phyloP scores from a whole-genome alignment of 2,329 filamentous ascomycete species.

The Bipolaris sorokiniana region DNA sequence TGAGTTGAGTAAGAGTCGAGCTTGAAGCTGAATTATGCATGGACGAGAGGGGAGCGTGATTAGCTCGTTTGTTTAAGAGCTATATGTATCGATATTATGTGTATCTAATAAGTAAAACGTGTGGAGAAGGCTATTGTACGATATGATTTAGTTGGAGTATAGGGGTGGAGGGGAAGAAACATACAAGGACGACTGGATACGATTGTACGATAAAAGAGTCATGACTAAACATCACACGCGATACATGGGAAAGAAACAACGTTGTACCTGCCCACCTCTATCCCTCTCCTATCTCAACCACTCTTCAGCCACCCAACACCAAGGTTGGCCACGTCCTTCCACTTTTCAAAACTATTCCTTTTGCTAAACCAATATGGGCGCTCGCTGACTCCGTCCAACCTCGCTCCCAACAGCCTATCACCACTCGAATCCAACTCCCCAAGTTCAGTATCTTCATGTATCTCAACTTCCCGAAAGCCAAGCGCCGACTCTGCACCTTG shows the following conservation, averaged over 20 bases:
- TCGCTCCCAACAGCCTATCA: conserved; percentile 38
- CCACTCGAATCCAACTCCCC: conserved; percentile 32
- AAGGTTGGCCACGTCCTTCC: conserved; percentile 44
- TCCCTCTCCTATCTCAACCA: conserved; percentile 36
- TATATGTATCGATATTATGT: background rate
- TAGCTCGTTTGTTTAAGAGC: too few relatives aligned
- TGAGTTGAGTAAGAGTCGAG: conserved; percentile 39
- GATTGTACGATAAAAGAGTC: too few relatives aligned
- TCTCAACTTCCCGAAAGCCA: conserved; percentile 48
- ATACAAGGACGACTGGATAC: too few relatives aligned
- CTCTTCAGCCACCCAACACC: conserved; percentile 47
- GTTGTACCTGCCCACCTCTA: conserved; percentile 37
- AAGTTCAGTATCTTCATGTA: conserved; percentile 46
- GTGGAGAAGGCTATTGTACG: too few relatives aligned
- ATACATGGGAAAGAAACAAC: background rate
- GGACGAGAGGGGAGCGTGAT: too few relatives aligned
- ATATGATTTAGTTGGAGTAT: too few relatives aligned
- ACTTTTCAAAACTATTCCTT: conserved; percentile 42
- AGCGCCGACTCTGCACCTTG: conserved; percentile 34
- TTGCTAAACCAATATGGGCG: conserved; percentile 43
- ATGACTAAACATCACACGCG: background rate
- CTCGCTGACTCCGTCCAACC: conserved; percentile 41
- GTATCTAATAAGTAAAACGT: too few relatives aligned
- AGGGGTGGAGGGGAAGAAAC: too few relatives aligned
- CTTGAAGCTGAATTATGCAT: background rate